Evolutionary conservation across 345 rosid genomes (phyloP), one percentile per base, ranked within the genome.

Genomic region (Syzygium aqueum): DNA sequence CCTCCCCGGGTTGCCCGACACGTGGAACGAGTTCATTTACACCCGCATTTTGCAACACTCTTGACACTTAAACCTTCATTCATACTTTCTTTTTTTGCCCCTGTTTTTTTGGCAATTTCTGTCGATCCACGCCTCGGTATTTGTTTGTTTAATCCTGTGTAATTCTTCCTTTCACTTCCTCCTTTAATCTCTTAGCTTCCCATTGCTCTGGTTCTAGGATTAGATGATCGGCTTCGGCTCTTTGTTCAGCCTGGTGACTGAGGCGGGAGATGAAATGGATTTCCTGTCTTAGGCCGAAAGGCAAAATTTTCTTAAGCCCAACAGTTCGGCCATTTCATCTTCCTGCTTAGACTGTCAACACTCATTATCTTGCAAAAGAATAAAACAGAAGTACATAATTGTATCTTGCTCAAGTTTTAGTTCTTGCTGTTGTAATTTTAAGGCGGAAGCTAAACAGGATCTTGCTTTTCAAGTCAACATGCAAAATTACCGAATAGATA

Each of bases 1-100:
- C 86, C 96, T 97, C 63, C 99, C 98, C 0, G 99, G 99, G 27
- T 88, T 97, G 85, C 99, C 99, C 14, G 99, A 97, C 84, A 93
- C 94, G 5, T 97, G 99, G 99, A 95, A 96, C 22, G 98, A 97
- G 89, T 94, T 97, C 77, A 86, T 97, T 21, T 97, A 93, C 86
- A 49, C 97, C 10, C 92, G 90, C 83, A 94, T 97, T 22, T 86
- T 94, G 61, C 91, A 16, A 53, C 54, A 54, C 30, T 53, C 85
- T 23, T 27, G 51, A 25, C 59, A 33, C 49, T 51, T 50, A 11
- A 11, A 16, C 28, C 51, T 86, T 51, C 51, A 61, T 50, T 50
- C 25, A 63, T 65, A 40, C 73, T 86, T 28, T 21, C 22, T 46
- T 43, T 85, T 30, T 67, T 16, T 6, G 9, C 7, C 19, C 2